phyloP scores from a whole-genome alignment of 768 basidiomycete species.

The Gymnopilus junonius region DNA sequence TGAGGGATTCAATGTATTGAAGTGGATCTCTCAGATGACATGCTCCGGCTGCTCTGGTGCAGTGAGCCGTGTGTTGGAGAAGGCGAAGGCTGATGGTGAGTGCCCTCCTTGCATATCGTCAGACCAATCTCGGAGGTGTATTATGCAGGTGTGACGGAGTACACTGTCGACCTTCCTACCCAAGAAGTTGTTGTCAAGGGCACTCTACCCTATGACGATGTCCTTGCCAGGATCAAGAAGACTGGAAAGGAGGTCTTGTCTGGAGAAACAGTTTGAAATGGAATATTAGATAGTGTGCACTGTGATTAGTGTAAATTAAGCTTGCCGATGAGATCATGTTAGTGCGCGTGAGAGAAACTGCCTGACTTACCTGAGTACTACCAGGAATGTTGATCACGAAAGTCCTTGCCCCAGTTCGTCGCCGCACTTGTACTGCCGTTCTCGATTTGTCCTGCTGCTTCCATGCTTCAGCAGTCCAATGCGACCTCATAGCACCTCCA shows the following conservation, averaged over 20 bases:
- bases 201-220: slow-evolving; percentile 60
- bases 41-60: slow-evolving; percentile 89
- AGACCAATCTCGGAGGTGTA: not conserved
- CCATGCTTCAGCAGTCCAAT: slow-evolving; percentile 28
- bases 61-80: slow-evolving; percentile 73
- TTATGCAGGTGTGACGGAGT: slow-evolving; percentile 58
- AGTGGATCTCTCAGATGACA: slow-evolving; percentile 66
- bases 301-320: not conserved
- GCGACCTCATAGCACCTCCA: slow-evolving; percentile 65
- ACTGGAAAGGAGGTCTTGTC: slow-evolving; percentile 79
- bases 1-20: not conserved
- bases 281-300: not conserved
- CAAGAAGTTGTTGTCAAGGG: slow-evolving; percentile 78
- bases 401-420: not conserved
- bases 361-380: not conserved
- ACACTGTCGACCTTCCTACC: slow-evolving; percentile 63
- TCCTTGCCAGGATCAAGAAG: slow-evolving; percentile 81
- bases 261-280: not conserved
- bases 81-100: slow-evolving; percentile 55
- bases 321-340: not conserved
- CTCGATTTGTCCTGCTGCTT: slow-evolving; percentile 45
- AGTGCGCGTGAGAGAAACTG: not conserved
- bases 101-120: not conserved
- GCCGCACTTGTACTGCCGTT: not conserved
- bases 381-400: not conserved